A percentile compares a stretch with the other conserved stretches of the same genome.
Evolutionary conservation across 306 rosid genomes (phyloP).

Genomic region (Ochetophila trinervis): DNA sequence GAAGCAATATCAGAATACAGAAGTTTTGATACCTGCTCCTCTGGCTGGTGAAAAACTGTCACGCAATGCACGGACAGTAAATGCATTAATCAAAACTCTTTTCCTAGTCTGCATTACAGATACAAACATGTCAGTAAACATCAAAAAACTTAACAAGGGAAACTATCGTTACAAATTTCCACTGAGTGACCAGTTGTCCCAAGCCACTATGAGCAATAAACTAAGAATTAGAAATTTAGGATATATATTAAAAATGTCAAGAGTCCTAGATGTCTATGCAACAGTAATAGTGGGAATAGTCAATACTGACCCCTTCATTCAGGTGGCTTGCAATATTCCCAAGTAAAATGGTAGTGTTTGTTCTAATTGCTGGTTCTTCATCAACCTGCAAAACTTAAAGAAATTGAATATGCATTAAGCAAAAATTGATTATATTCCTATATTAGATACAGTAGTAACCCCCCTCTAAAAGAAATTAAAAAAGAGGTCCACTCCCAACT

Average conservation of each 20-base stretch:
- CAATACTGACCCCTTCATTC: slow-evolving; percentile 79
- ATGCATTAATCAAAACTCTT: slow-evolving; percentile 95
- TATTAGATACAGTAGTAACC: not conserved
- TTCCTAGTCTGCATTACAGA: slow-evolving; percentile 81
- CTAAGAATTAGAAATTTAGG: slow-evolving; percentile 15
- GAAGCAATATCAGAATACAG: slow-evolving; percentile 2
- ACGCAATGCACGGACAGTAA: slow-evolving; percentile 97
- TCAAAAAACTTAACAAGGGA: too few species aligned
- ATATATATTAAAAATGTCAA: slow-evolving; percentile 8
- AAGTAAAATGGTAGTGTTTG: slow-evolving; percentile 91
- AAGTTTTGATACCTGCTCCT: slow-evolving; percentile 79
- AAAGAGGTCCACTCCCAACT: too few species aligned
- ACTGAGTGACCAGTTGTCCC: slow-evolving; percentile 11
- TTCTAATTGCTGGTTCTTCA: slow-evolving; percentile 95
- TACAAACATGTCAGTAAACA: slow-evolving; percentile 22
- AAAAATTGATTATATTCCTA: not conserved
- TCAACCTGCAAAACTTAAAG: slow-evolving; percentile 67
- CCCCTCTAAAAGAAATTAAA: not conserved
- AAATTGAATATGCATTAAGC: not conserved
- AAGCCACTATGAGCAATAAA: slow-evolving; percentile 25
- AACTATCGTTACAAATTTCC: not conserved
- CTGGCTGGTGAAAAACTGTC: slow-evolving; percentile 96
- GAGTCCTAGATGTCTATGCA: not conserved
- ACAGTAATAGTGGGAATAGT: slow-evolving; percentile 16
- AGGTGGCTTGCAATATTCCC: slow-evolving; percentile 92